phyloP scores from a whole-genome alignment of 352 stramenopile genomes.

The Heterotrichella gracilis region DNA sequence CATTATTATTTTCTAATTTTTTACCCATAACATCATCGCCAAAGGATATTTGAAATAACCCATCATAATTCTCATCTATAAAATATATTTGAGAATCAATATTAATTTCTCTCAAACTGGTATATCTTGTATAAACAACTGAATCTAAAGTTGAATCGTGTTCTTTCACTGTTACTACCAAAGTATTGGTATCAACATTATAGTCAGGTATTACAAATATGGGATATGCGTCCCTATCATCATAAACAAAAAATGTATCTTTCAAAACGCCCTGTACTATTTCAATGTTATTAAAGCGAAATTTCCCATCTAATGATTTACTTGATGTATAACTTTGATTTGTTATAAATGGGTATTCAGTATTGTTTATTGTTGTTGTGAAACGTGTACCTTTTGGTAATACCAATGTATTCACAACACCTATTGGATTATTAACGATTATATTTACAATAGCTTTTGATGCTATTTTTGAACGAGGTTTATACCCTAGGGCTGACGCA shows the following conservation, averaged over 20 bases:
- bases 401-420: not conserved
- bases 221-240: not conserved
- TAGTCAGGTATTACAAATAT: constrained; percentile 3
- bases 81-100: constrained; percentile 10
- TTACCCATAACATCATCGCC: not conserved
- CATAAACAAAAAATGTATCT: not conserved
- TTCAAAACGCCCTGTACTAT: not conserved
- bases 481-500: not conserved
- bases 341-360: not conserved
- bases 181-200: constrained; percentile 9
- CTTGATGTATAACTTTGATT: not conserved
- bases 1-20: constrained; percentile 9
- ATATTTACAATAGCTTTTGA: not conserved
- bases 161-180: not conserved
- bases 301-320: not conserved
- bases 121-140: constrained; percentile 7
- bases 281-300: not conserved
- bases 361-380: not conserved
- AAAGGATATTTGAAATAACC: constrained; percentile 10
- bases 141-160: not conserved
- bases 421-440: not conserved
- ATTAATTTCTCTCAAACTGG: not conserved
- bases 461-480: not conserved
- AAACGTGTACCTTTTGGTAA: not conserved
- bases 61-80: constrained; percentile 5